These are phyloP conservation scores for Elymus sibiricus DNA, from an alignment of 176 grass and related monocot genomes.

Conservation along the genomic window DNA sequence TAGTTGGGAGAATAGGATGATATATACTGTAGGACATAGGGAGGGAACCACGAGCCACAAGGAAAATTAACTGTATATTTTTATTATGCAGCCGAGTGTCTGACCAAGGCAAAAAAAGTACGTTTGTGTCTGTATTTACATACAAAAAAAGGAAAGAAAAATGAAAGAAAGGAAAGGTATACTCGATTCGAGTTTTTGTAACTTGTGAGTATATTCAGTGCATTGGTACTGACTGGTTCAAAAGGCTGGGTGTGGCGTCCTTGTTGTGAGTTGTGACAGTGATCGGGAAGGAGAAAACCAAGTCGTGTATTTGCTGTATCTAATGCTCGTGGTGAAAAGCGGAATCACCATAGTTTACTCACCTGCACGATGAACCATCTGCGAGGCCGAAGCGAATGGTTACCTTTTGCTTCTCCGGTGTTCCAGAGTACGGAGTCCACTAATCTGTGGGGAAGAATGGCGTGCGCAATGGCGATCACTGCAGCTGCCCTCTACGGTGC, in stretches of 20 bases:
- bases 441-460: neutral
- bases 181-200: neutral
- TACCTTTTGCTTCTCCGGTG: neutral
- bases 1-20: conserved; percentile 26
- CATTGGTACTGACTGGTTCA: neutral
- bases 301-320: neutral
- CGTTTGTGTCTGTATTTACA: conserved; percentile 18
- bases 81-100: conserved; percentile 21
- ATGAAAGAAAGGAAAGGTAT: neutral
- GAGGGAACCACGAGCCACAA: conserved; percentile 14
- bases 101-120: conserved; percentile 27
- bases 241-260: neutral
- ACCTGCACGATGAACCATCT: neutral
- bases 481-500: neutral
- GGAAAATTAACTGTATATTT: conserved; percentile 46
- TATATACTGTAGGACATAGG: conserved; percentile 39
- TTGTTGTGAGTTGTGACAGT: neutral
- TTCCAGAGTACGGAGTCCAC: neutral
- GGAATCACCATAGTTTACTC: neutral
- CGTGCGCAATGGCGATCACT: too few species aligned
- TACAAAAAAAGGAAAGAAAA: conserved; percentile 15
- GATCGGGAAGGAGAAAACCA: neutral
- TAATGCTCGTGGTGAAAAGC: neutral
- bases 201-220: neutral
- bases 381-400: too few species aligned